Evolutionary conservation across 2,329 filamentous ascomycete genomes (phyloP), one percentile per base, ranked within the genome.

Genomic region (Alternaria novae-zelandiae): DNA sequence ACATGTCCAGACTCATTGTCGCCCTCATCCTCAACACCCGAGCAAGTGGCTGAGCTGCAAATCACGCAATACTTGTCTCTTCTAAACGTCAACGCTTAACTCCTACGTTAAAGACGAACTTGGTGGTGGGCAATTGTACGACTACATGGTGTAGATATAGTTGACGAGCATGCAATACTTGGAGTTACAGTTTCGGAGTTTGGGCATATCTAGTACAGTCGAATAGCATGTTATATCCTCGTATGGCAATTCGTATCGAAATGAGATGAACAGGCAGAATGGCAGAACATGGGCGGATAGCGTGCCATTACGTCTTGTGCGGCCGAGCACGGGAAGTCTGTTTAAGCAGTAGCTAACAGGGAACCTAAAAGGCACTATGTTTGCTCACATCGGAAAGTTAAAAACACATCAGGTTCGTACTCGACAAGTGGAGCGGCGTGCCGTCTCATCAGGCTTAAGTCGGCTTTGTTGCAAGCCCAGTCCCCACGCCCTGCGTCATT

Each of bases 1-100:
- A 76, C 64, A 4, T 43, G 4, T 9, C 11, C 72, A 96, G 93
- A 49, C 88, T 97, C 70, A 97, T 97, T 78, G 94, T 97, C 65
- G 93, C 92, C 61, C 88, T 97, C 46, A 95, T 97, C 77, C 87
- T 97, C 77, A 97, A 97, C 87, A 96, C 93, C 66, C 93, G 93
- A 85, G 90, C 86, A 84, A 89, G 86, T 82, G 88, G 87, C 62
- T 83, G 75, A 79, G 49, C 30, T 41, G 23, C n/a, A 53, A 12
- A 32, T 23, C 30, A 15, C 32, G 9, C 23, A 20, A 23, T 6
- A 41, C 30, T 36, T 41, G 36, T 41, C 36, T 41, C 36, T 41
- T 41, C 36, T 41, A 17, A 41, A 10, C 36, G 36, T 41, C 36
- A 11, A 41, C 28, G 25, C 49, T 36, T 17, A n/a, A 25, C 30